These are phyloP conservation scores for Penicillium silybi DNA, from an alignment of 495 filamentous ascomycete genomes.

Conservation along the genomic window DNA sequence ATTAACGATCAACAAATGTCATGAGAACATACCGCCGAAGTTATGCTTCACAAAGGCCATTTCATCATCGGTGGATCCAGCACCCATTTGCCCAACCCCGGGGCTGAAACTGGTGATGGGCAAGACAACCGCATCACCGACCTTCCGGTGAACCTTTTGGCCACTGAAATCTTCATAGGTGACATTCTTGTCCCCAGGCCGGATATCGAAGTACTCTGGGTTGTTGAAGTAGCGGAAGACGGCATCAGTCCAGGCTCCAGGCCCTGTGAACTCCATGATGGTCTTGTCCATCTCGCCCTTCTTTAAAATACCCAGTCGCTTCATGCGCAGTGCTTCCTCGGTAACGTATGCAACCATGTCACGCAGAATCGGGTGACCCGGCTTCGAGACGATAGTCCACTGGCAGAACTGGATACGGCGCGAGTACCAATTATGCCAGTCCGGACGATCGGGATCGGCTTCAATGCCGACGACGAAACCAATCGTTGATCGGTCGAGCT, in stretches of 20 bases:
- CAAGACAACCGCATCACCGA: slow-evolving; percentile 89
- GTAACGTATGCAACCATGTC: slow-evolving; percentile 87
- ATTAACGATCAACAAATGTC: not conserved
- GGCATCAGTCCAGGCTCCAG: slow-evolving; percentile 89
- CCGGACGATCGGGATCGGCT: slow-evolving; percentile 86
- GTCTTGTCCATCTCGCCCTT: slow-evolving; percentile 64
- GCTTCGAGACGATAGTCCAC: slow-evolving; percentile 96
- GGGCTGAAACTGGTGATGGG: slow-evolving; percentile 98
- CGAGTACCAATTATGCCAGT: slow-evolving; percentile 96
- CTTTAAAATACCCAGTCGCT: slow-evolving; percentile 63
- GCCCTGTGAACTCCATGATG: slow-evolving; percentile 95
- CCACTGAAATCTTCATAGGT: slow-evolving; percentile 86
- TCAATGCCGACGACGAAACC: slow-evolving; percentile 93
- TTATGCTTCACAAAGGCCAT: slow-evolving; percentile 98
- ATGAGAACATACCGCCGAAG: slow-evolving; percentile 72
- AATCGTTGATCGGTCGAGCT: slow-evolving; percentile 69
- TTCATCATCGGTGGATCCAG: slow-evolving; percentile 84
- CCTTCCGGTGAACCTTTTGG: slow-evolving; percentile 75
- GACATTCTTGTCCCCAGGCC: slow-evolving; percentile 62
- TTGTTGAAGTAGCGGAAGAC: slow-evolving; percentile 95
- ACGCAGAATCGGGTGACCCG: slow-evolving; percentile 86
- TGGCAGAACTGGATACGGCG: slow-evolving; percentile 97
- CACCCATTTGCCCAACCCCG: slow-evolving; percentile 89
- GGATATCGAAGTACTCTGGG: slow-evolving; percentile 81
- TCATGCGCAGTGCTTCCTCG: slow-evolving; percentile 70